Conservation (phyloP, 345 rosid species). For the Crucihimalaya himalaica region DNA sequence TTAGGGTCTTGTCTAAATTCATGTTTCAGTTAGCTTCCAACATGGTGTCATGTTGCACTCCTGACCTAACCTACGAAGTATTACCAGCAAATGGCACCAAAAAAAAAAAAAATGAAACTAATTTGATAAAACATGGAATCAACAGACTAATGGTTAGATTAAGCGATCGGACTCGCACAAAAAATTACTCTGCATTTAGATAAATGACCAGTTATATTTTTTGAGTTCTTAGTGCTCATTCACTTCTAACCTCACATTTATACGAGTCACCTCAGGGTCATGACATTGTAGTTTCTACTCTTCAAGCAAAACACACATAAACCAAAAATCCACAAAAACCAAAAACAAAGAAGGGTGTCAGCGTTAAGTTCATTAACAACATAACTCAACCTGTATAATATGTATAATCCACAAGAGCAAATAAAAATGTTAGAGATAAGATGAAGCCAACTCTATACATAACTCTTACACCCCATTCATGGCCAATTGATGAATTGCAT, state of each 20-base stretch:
- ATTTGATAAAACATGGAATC: not conserved
- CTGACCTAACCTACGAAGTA: not conserved
- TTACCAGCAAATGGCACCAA: not conserved
- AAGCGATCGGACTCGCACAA: not conserved
- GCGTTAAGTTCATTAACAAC: not conserved
- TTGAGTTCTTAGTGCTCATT: not conserved
- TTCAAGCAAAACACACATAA: not conserved
- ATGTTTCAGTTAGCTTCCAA: not conserved
- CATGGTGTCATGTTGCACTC: not conserved
- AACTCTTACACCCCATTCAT: not conserved
- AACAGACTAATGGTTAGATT: not conserved
- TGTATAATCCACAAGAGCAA: conserved; percentile 9
- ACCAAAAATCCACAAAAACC: not conserved
- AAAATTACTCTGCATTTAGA: conserved; percentile 7
- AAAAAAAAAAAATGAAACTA: not conserved
- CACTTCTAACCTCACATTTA: not conserved
- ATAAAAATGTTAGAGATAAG: not conserved
- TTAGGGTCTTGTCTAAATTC: not conserved
- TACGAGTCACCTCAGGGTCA: not conserved
- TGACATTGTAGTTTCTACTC: not conserved
- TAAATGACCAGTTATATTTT: not conserved
- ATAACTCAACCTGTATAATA: not conserved
- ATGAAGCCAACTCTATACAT: not conserved
- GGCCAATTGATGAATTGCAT: not conserved
- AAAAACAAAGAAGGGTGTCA: not conserved